Base-by-base conservation (phyloP, 768 basidiomycete genomes). In the Mycena latifolia region DNA sequence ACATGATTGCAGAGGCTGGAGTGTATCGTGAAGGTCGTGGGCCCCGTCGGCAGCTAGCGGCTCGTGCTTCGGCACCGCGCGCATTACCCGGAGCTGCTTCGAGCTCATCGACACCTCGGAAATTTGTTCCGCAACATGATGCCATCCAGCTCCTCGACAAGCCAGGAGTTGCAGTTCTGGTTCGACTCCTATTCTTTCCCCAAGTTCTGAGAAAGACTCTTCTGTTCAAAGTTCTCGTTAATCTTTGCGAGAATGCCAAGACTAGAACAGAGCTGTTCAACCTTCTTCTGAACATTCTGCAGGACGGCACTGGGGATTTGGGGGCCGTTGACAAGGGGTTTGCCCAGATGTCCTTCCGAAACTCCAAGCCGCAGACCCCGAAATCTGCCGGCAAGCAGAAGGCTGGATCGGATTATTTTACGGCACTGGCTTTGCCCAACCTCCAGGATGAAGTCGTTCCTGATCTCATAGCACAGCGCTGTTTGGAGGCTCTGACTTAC, bases 121-220 rank as follows among this genome's bases (percentile, higher is more conserved):
- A 92, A 73, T 77, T 81, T 22, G 74, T 82, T 31, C 79, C 82
- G 12, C 84, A 88, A 41, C 91, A 96, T 41, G 96, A 99, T 71
- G 93, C 96, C 2, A 93, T 98, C 29, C 93, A 95, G 73, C 87
- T 99, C 2, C 86, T 99, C 48, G 98, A 99, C 75, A 97, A 94
- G 72, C 77, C 87, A 8, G 94, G 95, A 17, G 87, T 99, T 50
- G 93, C 96, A 0, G 90, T 92, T 25, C 88, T 99, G 20, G 89
- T 98, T 45, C 90, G 96, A 55, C 87, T 99, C 10, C 86, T 99
- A 24, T 99, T 99, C 85, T 98, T 95, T 85, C 98, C 98, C 5
- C 94, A 98, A 70, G 91, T 95, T 24, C 82, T 94, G 65, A 89
- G 89, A 79, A 96, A 95, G 80, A 91, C 87, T 53, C 79, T 93